A percentile compares a stretch with the other conserved stretches of the same genome.
Conservation (phyloP, 345 rosid species). For the Xanthoceras sorbifolium region DNA sequence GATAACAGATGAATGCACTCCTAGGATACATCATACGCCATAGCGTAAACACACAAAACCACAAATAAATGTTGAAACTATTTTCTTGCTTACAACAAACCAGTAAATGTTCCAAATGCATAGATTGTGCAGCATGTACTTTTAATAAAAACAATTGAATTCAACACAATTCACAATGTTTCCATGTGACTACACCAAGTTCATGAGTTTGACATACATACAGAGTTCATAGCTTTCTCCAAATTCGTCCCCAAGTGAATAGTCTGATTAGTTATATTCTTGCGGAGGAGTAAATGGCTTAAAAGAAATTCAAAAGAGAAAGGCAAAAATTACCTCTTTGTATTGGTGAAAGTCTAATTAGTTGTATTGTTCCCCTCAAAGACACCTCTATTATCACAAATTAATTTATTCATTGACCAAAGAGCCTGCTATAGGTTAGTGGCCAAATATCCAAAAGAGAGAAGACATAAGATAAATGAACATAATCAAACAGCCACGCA, state of each 20-base stretch:
- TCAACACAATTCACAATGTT: slow-evolving; percentile 2
- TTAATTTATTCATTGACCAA: not conserved
- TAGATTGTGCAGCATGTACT: not conserved
- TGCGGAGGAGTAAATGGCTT: not conserved
- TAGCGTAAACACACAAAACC: not conserved
- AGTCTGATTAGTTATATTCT: not conserved
- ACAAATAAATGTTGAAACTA: not conserved
- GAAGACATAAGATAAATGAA: not conserved
- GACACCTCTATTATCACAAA: not conserved
- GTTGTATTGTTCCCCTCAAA: not conserved
- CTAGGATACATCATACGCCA: not conserved
- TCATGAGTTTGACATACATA: not conserved
- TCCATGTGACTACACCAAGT: not conserved
- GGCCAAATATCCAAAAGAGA: not conserved
- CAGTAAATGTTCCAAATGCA: not conserved
- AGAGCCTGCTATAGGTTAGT: not conserved
- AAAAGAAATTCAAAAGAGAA: no score
- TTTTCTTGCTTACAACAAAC: not conserved
- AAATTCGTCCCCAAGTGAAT: not conserved
- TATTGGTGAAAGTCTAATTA: no score
- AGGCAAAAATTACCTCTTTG: no score
- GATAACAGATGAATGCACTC: not conserved
- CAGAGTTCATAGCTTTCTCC: not conserved
- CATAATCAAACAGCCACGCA: not conserved
- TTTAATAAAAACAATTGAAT: not conserved